Percentiles rank a stretch among this genome's conserved stretches.
Evolutionary conservation across 257 asterid genomes (phyloP).

Genomic region (Paulownia fortunei): DNA sequence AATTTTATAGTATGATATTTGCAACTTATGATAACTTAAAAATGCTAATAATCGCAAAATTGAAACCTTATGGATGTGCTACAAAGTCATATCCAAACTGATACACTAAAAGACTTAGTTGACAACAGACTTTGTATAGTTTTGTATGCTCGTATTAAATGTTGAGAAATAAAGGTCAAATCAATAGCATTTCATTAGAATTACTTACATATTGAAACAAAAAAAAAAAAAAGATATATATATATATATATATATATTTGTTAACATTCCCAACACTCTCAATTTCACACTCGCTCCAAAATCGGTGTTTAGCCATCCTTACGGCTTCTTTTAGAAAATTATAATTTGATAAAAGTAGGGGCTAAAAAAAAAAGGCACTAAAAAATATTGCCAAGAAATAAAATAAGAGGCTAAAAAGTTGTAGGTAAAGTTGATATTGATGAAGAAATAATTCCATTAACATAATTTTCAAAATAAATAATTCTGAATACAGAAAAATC

Average conservation of each 20-base stretch:
- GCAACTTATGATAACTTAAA: too few species aligned
- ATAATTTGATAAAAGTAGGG: not conserved
- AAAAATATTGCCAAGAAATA: not conserved
- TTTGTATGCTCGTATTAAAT: not conserved
- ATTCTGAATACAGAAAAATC: slow-evolving; percentile 28
- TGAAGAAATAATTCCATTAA: slow-evolving; percentile 32
- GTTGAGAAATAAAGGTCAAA: not conserved
- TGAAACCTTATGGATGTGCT: not conserved
- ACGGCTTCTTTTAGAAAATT: not conserved
- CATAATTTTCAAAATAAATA: slow-evolving; percentile 27
- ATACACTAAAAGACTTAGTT: not conserved
- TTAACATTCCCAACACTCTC: not conserved
- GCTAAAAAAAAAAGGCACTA: not conserved
- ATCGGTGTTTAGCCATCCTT: not conserved
- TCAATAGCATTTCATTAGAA: not conserved
- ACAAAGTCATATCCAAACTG: not conserved
- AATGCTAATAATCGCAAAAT: not conserved
- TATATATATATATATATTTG: too few species aligned
- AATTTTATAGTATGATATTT: not conserved
- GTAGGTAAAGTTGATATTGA: slow-evolving; percentile 12
- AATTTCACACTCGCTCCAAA: not conserved
- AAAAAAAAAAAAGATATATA: too few species aligned
- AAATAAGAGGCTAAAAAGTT: not conserved
- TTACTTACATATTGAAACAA: too few species aligned
- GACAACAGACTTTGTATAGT: not conserved